Evolutionary conservation across 768 basidiomycete species (phyloP), one percentile per base, ranked within the genome.

Genomic region (Cyathus striatus): DNA sequence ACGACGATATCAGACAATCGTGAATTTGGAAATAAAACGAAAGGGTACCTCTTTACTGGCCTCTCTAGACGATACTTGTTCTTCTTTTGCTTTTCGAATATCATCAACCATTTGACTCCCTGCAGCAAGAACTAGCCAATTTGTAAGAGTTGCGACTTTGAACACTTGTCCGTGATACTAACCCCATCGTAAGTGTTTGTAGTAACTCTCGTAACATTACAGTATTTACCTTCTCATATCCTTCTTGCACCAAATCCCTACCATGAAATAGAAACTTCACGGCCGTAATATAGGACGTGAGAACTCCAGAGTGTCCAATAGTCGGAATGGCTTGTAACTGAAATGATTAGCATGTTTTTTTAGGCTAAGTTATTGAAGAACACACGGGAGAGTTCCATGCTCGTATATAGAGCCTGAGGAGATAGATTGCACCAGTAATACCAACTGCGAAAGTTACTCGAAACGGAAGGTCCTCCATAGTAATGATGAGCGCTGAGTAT

Each of bases 61-160:
- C 21, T 43, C 42, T 14, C 12, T 26, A 27, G 59, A 50, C n/a
- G 57, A 59, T 13, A 66, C 34, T 4, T 57, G 43, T 6, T 64
- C 58, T 22, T 59, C 60, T 7, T 50, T 40, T 7, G 65, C 62
- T 41, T 53, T 59, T 9, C 63, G 56, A 32, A 70, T 47, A 21
- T 69, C 65, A 12, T 66, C 60, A 6, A 65, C 47, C 42, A 60
- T 48, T 20, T 60, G 39, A 3, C 48, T 46, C 14, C 60, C 61
- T 26, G 55, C 59, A 27, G 62, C 49, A 2, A 66, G 45, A 5
- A 68, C 52, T 2, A 55, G 43, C 68, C 66, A 69, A 33, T 47
- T 47, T 10, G 49, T 54, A 6, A 61, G 40, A 6, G 48, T 44
- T 4, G 44, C 51, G 13, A 38, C 23, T 32, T 44, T 44, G 32